These are phyloP conservation scores for Casuarina cunninghamiana DNA, from an alignment of 306 rosid genomes.

Conservation along the genomic window DNA sequence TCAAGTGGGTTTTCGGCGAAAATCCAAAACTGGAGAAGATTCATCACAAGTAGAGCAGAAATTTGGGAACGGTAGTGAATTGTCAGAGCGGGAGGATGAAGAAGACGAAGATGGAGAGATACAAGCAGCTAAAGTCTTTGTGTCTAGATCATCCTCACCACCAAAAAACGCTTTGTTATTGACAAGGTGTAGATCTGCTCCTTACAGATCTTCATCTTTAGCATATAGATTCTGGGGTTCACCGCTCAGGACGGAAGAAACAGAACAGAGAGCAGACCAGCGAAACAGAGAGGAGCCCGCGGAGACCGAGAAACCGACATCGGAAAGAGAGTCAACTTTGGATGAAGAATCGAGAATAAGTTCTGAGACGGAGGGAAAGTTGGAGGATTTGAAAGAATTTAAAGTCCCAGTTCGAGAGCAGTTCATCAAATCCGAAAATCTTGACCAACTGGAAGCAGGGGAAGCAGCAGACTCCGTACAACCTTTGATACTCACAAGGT, in stretches of 20 bases:
- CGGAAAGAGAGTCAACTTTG: slow-evolving; percentile 38
- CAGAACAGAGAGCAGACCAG: slow-evolving; percentile 24
- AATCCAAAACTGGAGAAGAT: slow-evolving; percentile 20
- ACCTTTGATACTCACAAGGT: slow-evolving; percentile 63
- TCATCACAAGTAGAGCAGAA: slow-evolving; percentile 30
- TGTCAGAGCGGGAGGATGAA: slow-evolving; percentile 31
- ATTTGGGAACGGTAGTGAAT: slow-evolving; percentile 18
- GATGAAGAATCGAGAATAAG: slow-evolving; percentile 30
- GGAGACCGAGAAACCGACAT: slow-evolving; percentile 29
- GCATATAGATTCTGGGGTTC: slow-evolving; percentile 67
- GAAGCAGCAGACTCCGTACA: slow-evolving; percentile 23
- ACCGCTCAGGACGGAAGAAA: slow-evolving; percentile 35
- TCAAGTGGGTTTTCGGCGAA: slow-evolving; percentile 38
- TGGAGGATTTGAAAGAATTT: slow-evolving; percentile 31
- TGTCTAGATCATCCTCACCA: slow-evolving; percentile 35
- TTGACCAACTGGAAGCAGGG: slow-evolving; percentile 21
- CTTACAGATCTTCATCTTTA: slow-evolving; percentile 69
- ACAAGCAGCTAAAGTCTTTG: slow-evolving; percentile 24
- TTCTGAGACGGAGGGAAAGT: slow-evolving; percentile 36
- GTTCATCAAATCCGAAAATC: slow-evolving; percentile 34
- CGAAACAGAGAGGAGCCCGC: slow-evolving; percentile 26
- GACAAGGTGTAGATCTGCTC: slow-evolving; percentile 81
- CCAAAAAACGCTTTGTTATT: slow-evolving; percentile 72
- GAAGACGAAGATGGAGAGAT: slow-evolving; percentile 12
- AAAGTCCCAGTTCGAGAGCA: slow-evolving; percentile 39